Base-by-base conservation (phyloP, 2,329 filamentous ascomycete species). In the Daldinia eschscholtzii region DNA sequence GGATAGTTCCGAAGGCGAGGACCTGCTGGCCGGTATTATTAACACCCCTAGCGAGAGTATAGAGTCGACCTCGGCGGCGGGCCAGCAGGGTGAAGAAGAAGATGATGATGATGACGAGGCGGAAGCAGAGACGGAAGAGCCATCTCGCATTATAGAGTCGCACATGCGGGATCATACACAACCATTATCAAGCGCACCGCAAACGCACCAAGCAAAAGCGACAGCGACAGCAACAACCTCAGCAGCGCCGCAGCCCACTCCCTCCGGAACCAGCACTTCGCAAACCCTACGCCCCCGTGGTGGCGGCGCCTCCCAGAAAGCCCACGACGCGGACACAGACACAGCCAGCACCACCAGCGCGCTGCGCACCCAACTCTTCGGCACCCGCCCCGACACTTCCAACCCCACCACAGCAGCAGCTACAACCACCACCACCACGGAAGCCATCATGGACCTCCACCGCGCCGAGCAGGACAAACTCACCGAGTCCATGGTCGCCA, bases 381-480 rank as follows among this genome's bases (percentile, higher is more conserved):
- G 82, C 70, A 79, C 79, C 50, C 75, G 79, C 61, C 61, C 71
- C 42, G 67, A 71, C 12, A 77, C 80, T 12, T 70, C 80, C 23
- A 74, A 80, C 61, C 75, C 80, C 4, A 84, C 84, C 0, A 83
- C 87, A 7, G 86, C 87, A 15, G 85, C 88, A 0, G 6, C 87
- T 15, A 85, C 88, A 1, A 81, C 84, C 4, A 84, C 84, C 0
- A 83, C 87, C 9, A 86, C 87, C 15, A 85, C 88, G 0, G 93
- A 97, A 81, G 86, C 89, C 0, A 86, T 94, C 35, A 87, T 97
- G 48, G 89, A 92, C 74, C 87, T 92, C 76, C 89, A 97, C 76
- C 91, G 93, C 60, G 84, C 84, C 61, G 93, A 97, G 81, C 94
- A 98, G 80, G 93, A 97, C 79, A 84, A 87, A 37, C 86, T 98